A percentile compares a stretch with the other conserved stretches of the same genome.
Evolutionary conservation across 2,329 filamentous ascomycete genomes (phyloP).

Genomic region (Hymenoscyphus linearis): DNA sequence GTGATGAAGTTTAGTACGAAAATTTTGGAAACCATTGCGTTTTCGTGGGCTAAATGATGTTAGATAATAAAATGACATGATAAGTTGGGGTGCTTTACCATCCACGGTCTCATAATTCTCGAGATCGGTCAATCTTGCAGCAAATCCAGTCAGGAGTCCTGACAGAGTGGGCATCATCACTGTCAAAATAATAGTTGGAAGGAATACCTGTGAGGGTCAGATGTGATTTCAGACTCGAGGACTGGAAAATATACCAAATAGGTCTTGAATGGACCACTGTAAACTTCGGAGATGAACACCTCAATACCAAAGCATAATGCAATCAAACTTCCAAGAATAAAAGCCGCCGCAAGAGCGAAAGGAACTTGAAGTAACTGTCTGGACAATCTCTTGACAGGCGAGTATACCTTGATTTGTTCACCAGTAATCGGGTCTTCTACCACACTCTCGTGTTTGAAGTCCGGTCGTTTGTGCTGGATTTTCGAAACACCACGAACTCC

Average conservation of each 20-base stretch:
- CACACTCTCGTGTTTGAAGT: slow-evolving; percentile 76
- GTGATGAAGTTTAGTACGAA: slow-evolving; percentile 97
- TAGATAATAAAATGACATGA: not conserved
- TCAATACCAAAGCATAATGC: slow-evolving; percentile 86
- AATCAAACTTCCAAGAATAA: slow-evolving; percentile 75
- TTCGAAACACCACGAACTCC: slow-evolving; percentile 77
- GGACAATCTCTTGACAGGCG: slow-evolving; percentile 54
- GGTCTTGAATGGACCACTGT: slow-evolving; percentile 80
- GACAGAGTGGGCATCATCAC: slow-evolving; percentile 74
- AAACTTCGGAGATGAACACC: slow-evolving; percentile 92
- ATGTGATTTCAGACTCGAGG: not conserved
- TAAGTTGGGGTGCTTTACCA: slow-evolving; percentile 40
- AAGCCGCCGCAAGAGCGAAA: slow-evolving; percentile 70
- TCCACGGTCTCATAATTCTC: slow-evolving; percentile 93
- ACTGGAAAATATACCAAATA: slow-evolving; percentile 57
- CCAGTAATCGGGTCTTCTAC: slow-evolving; percentile 70
- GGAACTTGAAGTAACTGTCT: slow-evolving; percentile 62
- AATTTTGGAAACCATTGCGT: slow-evolving; percentile 83
- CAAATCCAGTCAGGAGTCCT: slow-evolving; percentile 68
- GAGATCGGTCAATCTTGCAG: slow-evolving; percentile 69
- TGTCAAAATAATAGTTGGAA: slow-evolving; percentile 85
- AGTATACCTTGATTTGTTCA: slow-evolving; percentile 56
- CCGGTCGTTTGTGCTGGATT: slow-evolving; percentile 70
- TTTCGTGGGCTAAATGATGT: slow-evolving; percentile 58
- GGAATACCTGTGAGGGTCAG: slow-evolving; percentile 58